These are phyloP conservation scores for Chloromonas sp. DNA, from an alignment of 163 green algal genomes.

Conservation along the genomic window DNA sequence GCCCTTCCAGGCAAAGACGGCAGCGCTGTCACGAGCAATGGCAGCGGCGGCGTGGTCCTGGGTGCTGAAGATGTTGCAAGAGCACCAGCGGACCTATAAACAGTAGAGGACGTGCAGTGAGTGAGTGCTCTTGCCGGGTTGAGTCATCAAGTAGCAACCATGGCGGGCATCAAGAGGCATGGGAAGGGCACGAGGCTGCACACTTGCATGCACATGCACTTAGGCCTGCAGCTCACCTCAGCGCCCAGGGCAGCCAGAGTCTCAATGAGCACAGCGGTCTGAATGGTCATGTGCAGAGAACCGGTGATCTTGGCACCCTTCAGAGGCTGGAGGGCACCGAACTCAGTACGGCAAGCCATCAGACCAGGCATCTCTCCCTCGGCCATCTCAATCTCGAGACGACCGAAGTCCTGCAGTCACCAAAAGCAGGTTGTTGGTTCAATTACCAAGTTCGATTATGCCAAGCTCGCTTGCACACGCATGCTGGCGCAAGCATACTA, in stretches of 20 bases:
- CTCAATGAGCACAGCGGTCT: constrained; percentile 99
- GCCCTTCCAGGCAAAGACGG: constrained; percentile 95
- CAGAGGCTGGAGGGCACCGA: constrained; percentile 89
- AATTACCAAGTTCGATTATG: neutral
- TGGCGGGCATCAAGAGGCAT: too few relatives aligned
- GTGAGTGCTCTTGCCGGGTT: too few relatives aligned
- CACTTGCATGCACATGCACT: too few relatives aligned
- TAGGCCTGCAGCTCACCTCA: constrained; percentile 55
- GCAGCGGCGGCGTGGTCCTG: constrained; percentile 98
- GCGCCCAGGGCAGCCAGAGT: constrained; percentile 92
- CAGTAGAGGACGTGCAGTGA: constrained; percentile 55
- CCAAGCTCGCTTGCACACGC: neutral
- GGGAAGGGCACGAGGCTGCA: too few relatives aligned
- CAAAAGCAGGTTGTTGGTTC: neutral
- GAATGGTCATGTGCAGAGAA: constrained; percentile 99
- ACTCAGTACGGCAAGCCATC: constrained; percentile 92
- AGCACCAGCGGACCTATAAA: constrained; percentile 65
- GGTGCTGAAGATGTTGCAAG: constrained; percentile 86
- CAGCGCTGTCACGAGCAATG: constrained; percentile 88
- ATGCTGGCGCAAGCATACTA: neutral
- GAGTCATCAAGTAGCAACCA: too few relatives aligned
- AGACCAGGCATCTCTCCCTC: constrained; percentile 97
- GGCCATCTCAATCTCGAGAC: constrained; percentile 95
- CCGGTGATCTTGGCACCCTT: constrained; percentile 91
- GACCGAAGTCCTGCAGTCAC: constrained; percentile 79